Conservation (phyloP, 495 filamentous ascomycete genomes). For the Mycothermus thermophilus region DNA sequence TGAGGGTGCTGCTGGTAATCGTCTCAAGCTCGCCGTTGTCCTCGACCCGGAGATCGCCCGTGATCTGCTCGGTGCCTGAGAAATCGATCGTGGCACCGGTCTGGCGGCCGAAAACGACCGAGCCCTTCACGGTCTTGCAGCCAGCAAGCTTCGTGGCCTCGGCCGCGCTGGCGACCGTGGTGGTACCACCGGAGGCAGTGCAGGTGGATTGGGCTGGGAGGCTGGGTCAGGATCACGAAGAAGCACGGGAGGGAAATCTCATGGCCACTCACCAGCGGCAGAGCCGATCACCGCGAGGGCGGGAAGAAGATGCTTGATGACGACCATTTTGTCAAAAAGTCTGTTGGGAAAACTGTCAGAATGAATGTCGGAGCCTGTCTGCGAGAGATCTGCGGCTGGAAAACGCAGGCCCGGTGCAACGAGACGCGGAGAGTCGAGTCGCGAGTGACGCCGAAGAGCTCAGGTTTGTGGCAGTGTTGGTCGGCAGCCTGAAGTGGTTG, state of each 20-base stretch:
- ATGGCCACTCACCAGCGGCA: slow-evolving; percentile 46
- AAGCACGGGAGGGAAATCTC: too few species aligned
- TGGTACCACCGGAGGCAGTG: slow-evolving; percentile 17
- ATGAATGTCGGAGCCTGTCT: too few species aligned
- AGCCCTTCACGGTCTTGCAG: slow-evolving; percentile 59
- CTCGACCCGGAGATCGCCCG: slow-evolving; percentile 49
- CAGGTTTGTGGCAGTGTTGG: too few species aligned
- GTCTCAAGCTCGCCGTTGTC: slow-evolving; percentile 36
- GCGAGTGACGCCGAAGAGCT: too few species aligned
- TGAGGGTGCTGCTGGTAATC: slow-evolving; percentile 36
- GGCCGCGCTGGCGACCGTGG: slow-evolving; percentile 51
- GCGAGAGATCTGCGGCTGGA: too few species aligned
- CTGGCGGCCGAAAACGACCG: slow-evolving; percentile 46
- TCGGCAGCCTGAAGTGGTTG: too few species aligned
- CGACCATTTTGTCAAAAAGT: slow-evolving; percentile 48
- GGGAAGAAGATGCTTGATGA: slow-evolving; percentile 52
- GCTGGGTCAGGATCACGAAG: slow-evolving; percentile 9
- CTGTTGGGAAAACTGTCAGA: slow-evolving; percentile 17
- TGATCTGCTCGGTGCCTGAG: slow-evolving; percentile 46
- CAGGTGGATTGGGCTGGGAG: slow-evolving; percentile 32
- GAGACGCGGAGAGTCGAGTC: too few species aligned
- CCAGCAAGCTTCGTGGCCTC: slow-evolving; percentile 54
- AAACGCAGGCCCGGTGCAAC: too few species aligned
- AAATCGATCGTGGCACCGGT: slow-evolving; percentile 40
- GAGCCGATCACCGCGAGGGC: slow-evolving; percentile 56